These are phyloP conservation scores for Eucalyptus pauciflora DNA, from an alignment of 345 rosid genomes.

Conservation along the genomic window DNA sequence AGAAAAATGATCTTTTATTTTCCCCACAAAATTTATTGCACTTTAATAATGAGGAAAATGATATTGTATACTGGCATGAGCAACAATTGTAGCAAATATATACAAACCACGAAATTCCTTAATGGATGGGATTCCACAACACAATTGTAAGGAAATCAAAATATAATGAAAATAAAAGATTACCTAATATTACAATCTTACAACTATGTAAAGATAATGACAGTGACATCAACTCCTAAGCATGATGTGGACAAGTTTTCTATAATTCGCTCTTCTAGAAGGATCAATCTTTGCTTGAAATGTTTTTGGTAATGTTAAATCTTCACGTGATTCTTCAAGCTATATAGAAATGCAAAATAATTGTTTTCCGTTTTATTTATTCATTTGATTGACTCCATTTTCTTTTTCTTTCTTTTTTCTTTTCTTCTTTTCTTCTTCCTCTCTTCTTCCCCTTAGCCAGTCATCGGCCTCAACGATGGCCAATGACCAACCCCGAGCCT, in stretches of 20 bases:
- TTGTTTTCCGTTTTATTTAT: background rate
- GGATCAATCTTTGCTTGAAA: background rate
- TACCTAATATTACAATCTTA: background rate
- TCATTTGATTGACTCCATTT: background rate
- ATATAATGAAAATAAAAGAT: too few species aligned
- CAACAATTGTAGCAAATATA: too few species aligned
- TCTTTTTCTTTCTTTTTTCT: too few species aligned
- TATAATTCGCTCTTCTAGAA: too few species aligned
- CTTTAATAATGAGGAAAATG: too few species aligned
- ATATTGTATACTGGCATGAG: background rate
- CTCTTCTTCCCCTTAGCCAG: fast-evolving
- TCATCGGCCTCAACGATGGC: fast-evolving
- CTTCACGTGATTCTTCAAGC: background rate
- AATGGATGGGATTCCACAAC: background rate
- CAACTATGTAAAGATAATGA: background rate
- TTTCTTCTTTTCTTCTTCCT: too few species aligned
- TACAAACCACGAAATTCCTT: background rate
- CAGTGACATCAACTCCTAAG: background rate
- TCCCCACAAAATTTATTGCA: too few species aligned
- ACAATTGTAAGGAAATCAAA: background rate
- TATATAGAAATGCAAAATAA: background rate
- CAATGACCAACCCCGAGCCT: fast-evolving
- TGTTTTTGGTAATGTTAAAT: background rate
- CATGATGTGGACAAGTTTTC: background rate
- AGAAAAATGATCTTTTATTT: background rate